Conservation (phyloP, 176 grass and related monocot genomes). For the Sorghum bicolor region Sorghum_bicolor_NCBIv3 NC_012873.2:62243501-62244000, state of each 20-base stretch:
- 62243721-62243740: slow-evolving; percentile 49
- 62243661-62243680: slow-evolving; percentile 53
- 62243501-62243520: slow-evolving; percentile 2
- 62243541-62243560: neutral
- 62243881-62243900: slow-evolving; percentile 47
- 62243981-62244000: slow-evolving; percentile 36
- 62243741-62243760: slow-evolving; percentile 33
- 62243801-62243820: slow-evolving; percentile 35
- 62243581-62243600: neutral
- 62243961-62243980: slow-evolving; percentile 21
- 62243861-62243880: slow-evolving; percentile 41
- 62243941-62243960: slow-evolving; percentile 41
- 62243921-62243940: slow-evolving; percentile 46
- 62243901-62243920: slow-evolving; percentile 58
- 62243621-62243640: slow-evolving; percentile 31
- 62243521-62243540: neutral
- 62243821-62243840: slow-evolving; percentile 33
- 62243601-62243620: neutral
- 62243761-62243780: slow-evolving; percentile 38
- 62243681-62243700: slow-evolving; percentile 46
- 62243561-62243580: neutral
- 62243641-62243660: slow-evolving; percentile 44
- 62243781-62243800: slow-evolving; percentile 21
- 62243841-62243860: slow-evolving; percentile 25
- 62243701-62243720: slow-evolving; percentile 43